These are phyloP conservation scores for Licmophora abbreviata DNA, from an alignment of 108 stramenopile genomes.

Conservation along the genomic window DNA sequence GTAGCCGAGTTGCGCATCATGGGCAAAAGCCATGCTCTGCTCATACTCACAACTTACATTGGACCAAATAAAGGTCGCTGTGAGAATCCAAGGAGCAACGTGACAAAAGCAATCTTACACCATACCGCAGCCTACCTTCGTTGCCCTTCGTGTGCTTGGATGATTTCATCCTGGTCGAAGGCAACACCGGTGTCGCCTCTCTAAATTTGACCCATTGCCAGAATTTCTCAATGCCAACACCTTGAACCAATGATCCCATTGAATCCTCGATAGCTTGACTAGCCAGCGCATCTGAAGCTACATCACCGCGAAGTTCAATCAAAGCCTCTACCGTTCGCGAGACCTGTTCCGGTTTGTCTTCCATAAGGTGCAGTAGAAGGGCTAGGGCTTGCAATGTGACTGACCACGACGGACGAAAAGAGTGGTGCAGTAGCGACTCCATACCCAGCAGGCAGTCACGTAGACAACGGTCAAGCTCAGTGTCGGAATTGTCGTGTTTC, in stretches of 20 bases:
- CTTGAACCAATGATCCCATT: slow-evolving; percentile 40
- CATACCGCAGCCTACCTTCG: too few species aligned
- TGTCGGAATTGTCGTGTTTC: background rate
- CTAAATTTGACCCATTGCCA: slow-evolving; percentile 38
- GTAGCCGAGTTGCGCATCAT: slow-evolving; percentile 39
- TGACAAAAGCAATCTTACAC: too few species aligned
- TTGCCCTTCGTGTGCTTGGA: too few species aligned
- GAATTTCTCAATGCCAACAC: slow-evolving; percentile 55
- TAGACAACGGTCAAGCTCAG: slow-evolving; percentile 11
- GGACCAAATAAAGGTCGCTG: too few species aligned
- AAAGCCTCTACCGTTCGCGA: slow-evolving; percentile 15
- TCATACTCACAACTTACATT: too few species aligned
- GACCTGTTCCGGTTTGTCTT: slow-evolving; percentile 7
- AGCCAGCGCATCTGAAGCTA: slow-evolving; percentile 24
- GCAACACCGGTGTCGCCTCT: slow-evolving; percentile 14
- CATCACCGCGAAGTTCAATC: slow-evolving; percentile 24
- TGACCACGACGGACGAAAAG: slow-evolving; percentile 11
- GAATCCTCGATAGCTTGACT: slow-evolving; percentile 51
- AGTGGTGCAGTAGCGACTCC: slow-evolving; percentile 10
- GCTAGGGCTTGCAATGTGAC: slow-evolving; percentile 20
- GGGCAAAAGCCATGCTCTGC: slow-evolving; percentile 70
- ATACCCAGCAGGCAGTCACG: slow-evolving; percentile 16
- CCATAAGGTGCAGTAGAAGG: slow-evolving; percentile 10
- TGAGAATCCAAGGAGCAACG: too few species aligned
- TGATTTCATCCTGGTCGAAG: slow-evolving; percentile 2